phyloP scores from a whole-genome alignment of 2,329 filamentous ascomycete genomes.

The Aaosphaeria pasadenensis region DNA sequence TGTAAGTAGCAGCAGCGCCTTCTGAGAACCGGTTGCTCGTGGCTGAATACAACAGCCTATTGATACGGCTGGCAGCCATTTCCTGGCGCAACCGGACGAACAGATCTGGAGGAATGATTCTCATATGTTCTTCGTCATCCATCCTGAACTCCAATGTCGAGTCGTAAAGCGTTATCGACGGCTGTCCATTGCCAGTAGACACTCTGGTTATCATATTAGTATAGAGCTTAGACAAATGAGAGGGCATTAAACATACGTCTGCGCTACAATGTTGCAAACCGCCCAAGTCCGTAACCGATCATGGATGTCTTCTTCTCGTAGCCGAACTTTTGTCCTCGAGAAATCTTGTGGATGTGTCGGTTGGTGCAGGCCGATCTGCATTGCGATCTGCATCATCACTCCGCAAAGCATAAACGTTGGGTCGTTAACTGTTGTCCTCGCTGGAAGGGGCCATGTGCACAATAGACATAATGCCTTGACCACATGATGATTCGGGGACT shows the following conservation, averaged over 20 bases:
- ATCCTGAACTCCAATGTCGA: constrained; percentile 58
- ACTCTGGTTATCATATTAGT: constrained; percentile 47
- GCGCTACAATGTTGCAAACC: constrained; percentile 79
- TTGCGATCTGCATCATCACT: constrained; percentile 84
- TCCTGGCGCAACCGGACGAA: constrained; percentile 37
- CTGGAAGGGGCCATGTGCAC: constrained; percentile 79
- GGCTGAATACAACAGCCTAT: constrained; percentile 34
- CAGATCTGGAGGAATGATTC: constrained; percentile 32
- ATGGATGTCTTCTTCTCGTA: constrained; percentile 75
- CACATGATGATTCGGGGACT: constrained; percentile 75
- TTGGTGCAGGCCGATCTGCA: constrained; percentile 77
- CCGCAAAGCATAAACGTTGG: constrained; percentile 79
- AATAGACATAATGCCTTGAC: constrained; percentile 78
- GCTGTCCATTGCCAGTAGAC: constrained; percentile 80
- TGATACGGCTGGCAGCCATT: constrained; percentile 37
- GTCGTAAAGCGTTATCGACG: constrained; percentile 73
- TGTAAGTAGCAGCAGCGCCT: constrained; percentile 29
- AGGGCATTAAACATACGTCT: constrained; percentile 49
- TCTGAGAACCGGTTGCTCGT: constrained; percentile 30
- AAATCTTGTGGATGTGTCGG: constrained; percentile 83
- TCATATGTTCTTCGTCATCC: constrained; percentile 37
- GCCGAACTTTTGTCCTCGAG: constrained; percentile 68
- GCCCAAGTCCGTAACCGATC: constrained; percentile 81
- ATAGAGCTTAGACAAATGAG: constrained; percentile 4
- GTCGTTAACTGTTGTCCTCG: constrained; percentile 76